These are phyloP conservation scores for Protomyces pachydermus DNA, from an alignment of 1,139 yeast species.

Conservation along the genomic window DNA sequence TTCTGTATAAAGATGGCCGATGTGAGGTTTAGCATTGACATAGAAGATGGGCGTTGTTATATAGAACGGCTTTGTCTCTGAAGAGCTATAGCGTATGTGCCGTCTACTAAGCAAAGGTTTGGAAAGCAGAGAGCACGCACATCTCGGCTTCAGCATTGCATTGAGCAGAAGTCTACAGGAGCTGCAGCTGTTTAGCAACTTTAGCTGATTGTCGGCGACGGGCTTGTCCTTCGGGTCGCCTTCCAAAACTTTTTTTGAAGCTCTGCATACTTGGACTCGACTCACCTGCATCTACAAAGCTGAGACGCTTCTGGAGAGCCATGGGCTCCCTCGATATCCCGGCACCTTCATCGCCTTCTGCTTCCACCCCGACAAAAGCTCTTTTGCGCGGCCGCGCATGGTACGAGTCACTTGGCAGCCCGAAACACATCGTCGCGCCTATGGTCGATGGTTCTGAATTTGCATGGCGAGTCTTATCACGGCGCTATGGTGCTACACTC, in stretches of 20 bases:
- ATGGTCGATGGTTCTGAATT: slow-evolving; percentile 97
- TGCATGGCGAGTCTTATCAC: slow-evolving; percentile 87
- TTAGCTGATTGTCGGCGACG: not conserved
- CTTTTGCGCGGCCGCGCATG: slow-evolving; percentile 59
- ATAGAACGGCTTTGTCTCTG: slow-evolving; percentile 41
- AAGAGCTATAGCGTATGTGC: not conserved
- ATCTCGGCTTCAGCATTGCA: not conserved
- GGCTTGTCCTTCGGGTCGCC: not conserved
- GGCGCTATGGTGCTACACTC: slow-evolving; percentile 85
- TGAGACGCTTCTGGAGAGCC: not conserved
- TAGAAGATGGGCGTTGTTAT: slow-evolving; percentile 92
- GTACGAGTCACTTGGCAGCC: slow-evolving; percentile 63
- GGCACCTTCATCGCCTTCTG: not conserved
- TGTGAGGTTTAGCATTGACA: slow-evolving; percentile 90
- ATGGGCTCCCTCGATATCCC: not conserved
- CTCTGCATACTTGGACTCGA: not conserved
- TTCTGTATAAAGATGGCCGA: slow-evolving; percentile 91
- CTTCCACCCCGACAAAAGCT: not conserved
- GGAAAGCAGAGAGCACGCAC: not conserved
- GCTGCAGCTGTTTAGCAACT: not conserved
- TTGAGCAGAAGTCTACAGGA: not conserved
- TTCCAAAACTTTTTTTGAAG: not conserved
- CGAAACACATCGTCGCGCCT: slow-evolving; percentile 88
- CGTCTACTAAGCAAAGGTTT: not conserved
- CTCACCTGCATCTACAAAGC: not conserved